phyloP scores from a whole-genome alignment of 345 rosid species.

The Arabidopsis suecica region DNA sequence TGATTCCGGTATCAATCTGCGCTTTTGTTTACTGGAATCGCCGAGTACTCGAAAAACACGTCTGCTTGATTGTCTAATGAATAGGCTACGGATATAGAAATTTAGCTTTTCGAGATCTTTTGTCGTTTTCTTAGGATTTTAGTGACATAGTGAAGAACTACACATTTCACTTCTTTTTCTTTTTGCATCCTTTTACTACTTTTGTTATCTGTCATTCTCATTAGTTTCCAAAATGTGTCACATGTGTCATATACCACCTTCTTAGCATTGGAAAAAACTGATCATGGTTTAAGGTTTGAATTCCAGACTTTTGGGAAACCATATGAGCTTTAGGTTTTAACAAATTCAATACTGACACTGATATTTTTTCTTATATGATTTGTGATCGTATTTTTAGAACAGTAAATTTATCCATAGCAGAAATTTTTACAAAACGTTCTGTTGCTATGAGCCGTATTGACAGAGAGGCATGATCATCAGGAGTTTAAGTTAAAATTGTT shows the following conservation, averaged over 20 bases:
- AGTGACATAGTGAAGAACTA: not conserved
- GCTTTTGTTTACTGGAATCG: not conserved
- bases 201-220: not conserved
- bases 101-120: slow-evolving; percentile 31
- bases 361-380: not conserved
- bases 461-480: not conserved
- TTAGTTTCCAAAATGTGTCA: slow-evolving; percentile 3
- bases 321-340: slow-evolving; percentile 6
- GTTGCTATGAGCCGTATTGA: not conserved
- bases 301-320: slow-evolving; percentile 4
- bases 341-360: not conserved
- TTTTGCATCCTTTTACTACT: not conserved
- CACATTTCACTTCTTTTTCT: not conserved
- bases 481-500: not conserved
- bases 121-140: slow-evolving; percentile 31
- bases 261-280: not conserved
- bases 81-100: not conserved
- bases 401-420: not conserved
- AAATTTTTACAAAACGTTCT: not conserved
- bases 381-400: not conserved
- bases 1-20: not conserved
- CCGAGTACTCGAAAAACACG: slow-evolving; percentile 26
- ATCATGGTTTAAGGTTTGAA: slow-evolving; percentile 4
- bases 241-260: not conserved
- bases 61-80: slow-evolving; percentile 16